Percentiles rank a stretch among this genome's conserved stretches.
Evolutionary conservation across 306 rosid species (phyloP).

Genomic region (Alnus glutinosa): DNA sequence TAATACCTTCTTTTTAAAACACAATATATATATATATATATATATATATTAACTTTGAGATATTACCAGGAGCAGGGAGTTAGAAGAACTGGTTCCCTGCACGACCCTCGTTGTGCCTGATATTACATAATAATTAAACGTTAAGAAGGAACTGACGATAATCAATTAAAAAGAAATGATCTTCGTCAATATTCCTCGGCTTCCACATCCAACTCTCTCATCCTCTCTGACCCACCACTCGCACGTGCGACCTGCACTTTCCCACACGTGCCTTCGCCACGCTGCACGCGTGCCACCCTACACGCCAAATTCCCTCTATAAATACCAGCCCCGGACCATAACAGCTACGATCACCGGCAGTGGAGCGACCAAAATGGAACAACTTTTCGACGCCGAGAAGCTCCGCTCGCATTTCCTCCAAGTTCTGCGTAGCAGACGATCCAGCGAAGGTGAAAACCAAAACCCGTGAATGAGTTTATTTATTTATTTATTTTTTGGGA

Average conservation of each 20-base stretch:
- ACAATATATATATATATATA: too few species aligned
- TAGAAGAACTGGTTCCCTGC: too few species aligned
- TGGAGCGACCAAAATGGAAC: slow-evolving; percentile 36
- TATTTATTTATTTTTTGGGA: not conserved
- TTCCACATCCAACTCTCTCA: not conserved
- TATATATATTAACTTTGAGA: too few species aligned
- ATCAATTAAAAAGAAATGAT: not conserved
- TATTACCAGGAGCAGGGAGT: too few species aligned
- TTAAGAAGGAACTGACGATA: too few species aligned
- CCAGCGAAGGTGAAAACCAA: slow-evolving; percentile 39
- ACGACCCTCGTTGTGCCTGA: too few species aligned
- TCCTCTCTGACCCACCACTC: not conserved
- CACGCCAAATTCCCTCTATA: slow-evolving; percentile 29
- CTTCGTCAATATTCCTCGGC: not conserved
- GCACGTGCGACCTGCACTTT: slow-evolving; percentile 33
- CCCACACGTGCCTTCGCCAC: slow-evolving; percentile 34
- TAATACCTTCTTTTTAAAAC: too few species aligned
- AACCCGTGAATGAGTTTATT: not conserved
- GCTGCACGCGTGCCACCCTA: not conserved
- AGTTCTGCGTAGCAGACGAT: slow-evolving; percentile 52
- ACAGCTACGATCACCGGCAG: slow-evolving; percentile 10
- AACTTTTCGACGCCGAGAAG: slow-evolving; percentile 35
- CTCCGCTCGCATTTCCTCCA: slow-evolving; percentile 57
- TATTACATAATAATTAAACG: too few species aligned
- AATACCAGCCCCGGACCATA: slow-evolving; percentile 3